Conservation (phyloP, 1,284 basidiomycete genomes). For the Phellopilus nigrolimitatus region DNA sequence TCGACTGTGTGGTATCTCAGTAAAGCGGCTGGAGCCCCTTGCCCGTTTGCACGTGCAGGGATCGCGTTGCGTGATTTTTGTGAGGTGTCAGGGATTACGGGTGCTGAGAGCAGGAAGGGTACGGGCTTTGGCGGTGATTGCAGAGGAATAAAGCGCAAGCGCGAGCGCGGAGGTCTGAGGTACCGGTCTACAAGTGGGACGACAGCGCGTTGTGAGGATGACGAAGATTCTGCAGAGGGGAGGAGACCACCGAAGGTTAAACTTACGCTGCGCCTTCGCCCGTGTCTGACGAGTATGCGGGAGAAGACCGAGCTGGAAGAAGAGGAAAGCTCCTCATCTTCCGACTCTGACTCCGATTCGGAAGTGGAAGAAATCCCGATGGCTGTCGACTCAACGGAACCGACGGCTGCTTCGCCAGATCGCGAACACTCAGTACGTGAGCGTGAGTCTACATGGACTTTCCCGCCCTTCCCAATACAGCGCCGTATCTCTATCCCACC, state of each 20-base stretch:
- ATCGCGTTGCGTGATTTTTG: slow-evolving; percentile 64
- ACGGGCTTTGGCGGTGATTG: slow-evolving; percentile 33
- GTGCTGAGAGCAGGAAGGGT: slow-evolving; percentile 19
- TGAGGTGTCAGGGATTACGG: slow-evolving; percentile 28
- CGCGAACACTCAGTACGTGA: neutral
- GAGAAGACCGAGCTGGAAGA: slow-evolving; percentile 22
- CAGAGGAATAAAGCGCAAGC: slow-evolving; percentile 69
- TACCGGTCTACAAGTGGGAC: slow-evolving; percentile 14
- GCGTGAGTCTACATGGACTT: slow-evolving; percentile 25
- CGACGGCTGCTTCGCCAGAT: neutral
- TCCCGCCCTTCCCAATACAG: slow-evolving; percentile 34
- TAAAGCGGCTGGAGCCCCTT: slow-evolving; percentile 64
- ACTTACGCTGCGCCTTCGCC: slow-evolving; percentile 58
- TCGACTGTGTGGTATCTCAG: slow-evolving; percentile 77
- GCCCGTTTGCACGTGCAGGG: slow-evolving; percentile 67
- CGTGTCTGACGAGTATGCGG: slow-evolving; percentile 34
- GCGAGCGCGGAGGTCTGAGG: slow-evolving; percentile 32
- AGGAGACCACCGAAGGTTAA: slow-evolving; percentile 56
- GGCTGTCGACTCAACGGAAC: slow-evolving; percentile 21
- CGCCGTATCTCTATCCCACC: slow-evolving; percentile 49
- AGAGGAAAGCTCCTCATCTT: neutral
- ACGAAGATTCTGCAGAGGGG: slow-evolving; percentile 38
- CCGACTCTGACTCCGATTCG: slow-evolving; percentile 24
- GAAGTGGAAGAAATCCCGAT: slow-evolving; percentile 25
- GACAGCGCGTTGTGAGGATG: slow-evolving; percentile 39